Conservation (phyloP, 345 rosid genomes). For the Jatropha curcas region DNA sequence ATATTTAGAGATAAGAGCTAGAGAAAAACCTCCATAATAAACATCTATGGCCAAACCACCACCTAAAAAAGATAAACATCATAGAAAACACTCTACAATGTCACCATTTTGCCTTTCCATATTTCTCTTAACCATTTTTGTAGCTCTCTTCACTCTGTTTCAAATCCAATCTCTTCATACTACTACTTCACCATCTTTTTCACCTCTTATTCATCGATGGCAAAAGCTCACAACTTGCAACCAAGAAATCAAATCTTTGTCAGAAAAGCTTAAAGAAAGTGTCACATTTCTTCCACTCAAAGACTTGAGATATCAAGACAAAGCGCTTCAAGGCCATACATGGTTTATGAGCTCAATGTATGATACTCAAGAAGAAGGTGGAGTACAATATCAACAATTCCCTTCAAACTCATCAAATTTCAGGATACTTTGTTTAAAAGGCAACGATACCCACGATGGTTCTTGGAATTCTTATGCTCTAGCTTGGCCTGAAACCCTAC, state of each 20-base stretch:
- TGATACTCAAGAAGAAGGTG: slow-evolving; percentile 58
- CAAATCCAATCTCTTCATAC: slow-evolving; percentile 39
- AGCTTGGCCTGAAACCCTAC: slow-evolving; percentile 65
- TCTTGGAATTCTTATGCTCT: slow-evolving; percentile 71
- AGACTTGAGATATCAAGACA: slow-evolving; percentile 50
- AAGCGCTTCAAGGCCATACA: slow-evolving; percentile 55
- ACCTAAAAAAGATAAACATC: background rate
- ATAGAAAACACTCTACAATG: slow-evolving; percentile 4
- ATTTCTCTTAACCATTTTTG: slow-evolving; percentile 23
- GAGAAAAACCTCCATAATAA: background rate
- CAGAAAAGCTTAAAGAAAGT: slow-evolving; percentile 47
- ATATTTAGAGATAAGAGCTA: background rate
- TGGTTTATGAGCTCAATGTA: slow-evolving; percentile 81
- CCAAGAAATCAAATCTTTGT: slow-evolving; percentile 20
- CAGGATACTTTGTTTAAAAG: slow-evolving; percentile 66
- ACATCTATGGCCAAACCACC: slow-evolving; percentile 20
- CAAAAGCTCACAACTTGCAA: slow-evolving; percentile 19
- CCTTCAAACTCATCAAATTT: slow-evolving; percentile 56
- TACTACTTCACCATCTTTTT: slow-evolving; percentile 21
- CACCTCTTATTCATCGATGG: slow-evolving; percentile 26
- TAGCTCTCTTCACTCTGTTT: slow-evolving; percentile 32
- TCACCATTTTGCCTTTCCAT: slow-evolving; percentile 20
- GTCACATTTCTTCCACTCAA: slow-evolving; percentile 69
- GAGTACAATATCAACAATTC: slow-evolving; percentile 64
- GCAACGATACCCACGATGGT: slow-evolving; percentile 59